Evolutionary conservation across 805 yeast genomes (phyloP).

Genomic region (Sungouiella blattae): DNA sequence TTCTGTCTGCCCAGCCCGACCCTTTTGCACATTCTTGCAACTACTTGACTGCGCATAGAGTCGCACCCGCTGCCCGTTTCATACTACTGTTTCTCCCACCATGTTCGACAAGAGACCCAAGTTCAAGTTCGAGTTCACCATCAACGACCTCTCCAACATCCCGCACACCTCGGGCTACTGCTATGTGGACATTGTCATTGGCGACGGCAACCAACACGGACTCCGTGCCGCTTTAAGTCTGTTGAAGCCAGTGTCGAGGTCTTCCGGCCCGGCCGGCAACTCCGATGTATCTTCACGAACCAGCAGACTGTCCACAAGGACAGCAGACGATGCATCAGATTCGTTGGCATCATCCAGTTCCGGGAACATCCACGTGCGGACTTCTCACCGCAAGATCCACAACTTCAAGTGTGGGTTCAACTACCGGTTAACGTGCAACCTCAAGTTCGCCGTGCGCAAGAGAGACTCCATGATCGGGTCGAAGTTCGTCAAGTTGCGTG

Average conservation of each 20-base stretch:
- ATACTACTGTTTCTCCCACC: no score
- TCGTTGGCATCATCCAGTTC: slow-evolving; percentile 7
- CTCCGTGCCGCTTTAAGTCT: slow-evolving; percentile 9
- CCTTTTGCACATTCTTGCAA: no score
- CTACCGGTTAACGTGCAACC: slow-evolving; percentile 30
- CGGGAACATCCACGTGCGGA: slow-evolving; percentile 27
- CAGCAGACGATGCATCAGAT: background rate
- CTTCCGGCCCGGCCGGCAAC: background rate
- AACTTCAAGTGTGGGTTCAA: slow-evolving; percentile 39
- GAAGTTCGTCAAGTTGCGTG: slow-evolving; percentile 39
- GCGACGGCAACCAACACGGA: slow-evolving; percentile 39
- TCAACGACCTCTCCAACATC: slow-evolving; percentile 74
- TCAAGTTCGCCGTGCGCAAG: slow-evolving; percentile 40
- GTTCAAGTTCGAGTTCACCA: slow-evolving; percentile 55
- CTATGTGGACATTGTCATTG: slow-evolving; percentile 59
- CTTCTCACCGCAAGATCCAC: slow-evolving; percentile 31
- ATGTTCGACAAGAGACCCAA: slow-evolving; percentile 46
- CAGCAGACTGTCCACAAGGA: slow-evolving; percentile 1
- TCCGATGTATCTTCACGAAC: no score
- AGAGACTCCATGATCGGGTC: slow-evolving; percentile 37
- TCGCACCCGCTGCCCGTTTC: no score
- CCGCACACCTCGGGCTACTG: slow-evolving; percentile 76
- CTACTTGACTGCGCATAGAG: no score
- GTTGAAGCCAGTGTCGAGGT: slow-evolving; percentile 12
- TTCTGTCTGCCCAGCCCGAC: no score